Percentiles rank a stretch among this genome's conserved stretches.
These are phyloP conservation scores for Pleurotus tuoliensis DNA, from an alignment of 768 basidiomycete species.

Conservation along the genomic window DNA sequence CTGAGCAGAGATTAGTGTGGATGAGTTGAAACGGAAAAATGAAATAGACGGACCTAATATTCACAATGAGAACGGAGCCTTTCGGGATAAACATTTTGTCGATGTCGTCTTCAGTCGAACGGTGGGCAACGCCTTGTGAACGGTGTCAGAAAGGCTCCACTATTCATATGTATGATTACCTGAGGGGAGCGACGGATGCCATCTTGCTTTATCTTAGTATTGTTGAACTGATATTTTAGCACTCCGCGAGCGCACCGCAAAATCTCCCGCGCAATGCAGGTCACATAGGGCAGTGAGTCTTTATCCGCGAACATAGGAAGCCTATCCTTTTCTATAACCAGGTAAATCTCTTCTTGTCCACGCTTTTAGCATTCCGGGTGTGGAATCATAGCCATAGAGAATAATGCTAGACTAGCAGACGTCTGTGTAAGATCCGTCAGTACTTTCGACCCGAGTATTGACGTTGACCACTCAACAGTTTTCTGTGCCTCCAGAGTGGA, in stretches of 20 bases:
- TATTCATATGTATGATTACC: conserved; percentile 14
- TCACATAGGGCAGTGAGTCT: conserved; percentile 20
- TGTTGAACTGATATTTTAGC: neutral
- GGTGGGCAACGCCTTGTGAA: conserved; percentile 20
- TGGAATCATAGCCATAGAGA: conserved; percentile 18
- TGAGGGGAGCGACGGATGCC: conserved; percentile 13
- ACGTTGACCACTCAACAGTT: conserved; percentile 14
- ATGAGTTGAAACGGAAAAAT: too few relatives aligned
- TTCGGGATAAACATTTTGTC: conserved; percentile 33
- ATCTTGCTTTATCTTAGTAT: conserved; percentile 7
- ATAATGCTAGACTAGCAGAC: conserved; percentile 22
- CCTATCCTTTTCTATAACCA: conserved; percentile 16
- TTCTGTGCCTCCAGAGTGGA: conserved; percentile 36
- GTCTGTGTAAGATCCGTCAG: conserved; percentile 8
- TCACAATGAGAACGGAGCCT: conserved; percentile 25
- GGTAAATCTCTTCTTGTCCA: conserved; percentile 28
- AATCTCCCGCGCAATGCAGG: conserved; percentile 22
- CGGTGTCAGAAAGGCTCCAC: conserved; percentile 8
- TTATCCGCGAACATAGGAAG: conserved; percentile 24
- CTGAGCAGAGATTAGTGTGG: conserved; percentile 9
- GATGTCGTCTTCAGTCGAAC: conserved; percentile 22
- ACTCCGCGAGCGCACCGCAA: neutral
- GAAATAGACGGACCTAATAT: conserved; percentile 13
- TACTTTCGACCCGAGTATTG: too few relatives aligned
- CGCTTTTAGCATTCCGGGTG: conserved; percentile 14